Conservation (phyloP, 352 stramenopile species). For the Globisporangium alternatum region DNA sequence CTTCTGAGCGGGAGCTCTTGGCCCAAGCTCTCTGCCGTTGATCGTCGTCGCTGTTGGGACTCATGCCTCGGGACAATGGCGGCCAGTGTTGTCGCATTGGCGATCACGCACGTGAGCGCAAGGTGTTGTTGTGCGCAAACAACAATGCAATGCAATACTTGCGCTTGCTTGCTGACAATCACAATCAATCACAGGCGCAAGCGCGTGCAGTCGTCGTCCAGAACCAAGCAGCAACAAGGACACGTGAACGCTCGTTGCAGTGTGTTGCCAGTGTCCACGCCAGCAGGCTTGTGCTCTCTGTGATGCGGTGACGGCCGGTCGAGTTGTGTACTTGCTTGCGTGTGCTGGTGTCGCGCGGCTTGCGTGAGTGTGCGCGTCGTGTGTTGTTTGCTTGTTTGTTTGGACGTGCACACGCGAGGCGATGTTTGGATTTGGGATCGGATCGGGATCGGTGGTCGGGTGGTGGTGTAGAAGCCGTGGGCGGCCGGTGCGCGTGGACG, state of each 20-base stretch:
- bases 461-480: slow-evolving; percentile 5
- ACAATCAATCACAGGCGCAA: too few relatives aligned
- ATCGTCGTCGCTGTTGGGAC: neutral
- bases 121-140: neutral
- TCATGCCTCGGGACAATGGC: neutral
- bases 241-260: neutral
- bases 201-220: too few relatives aligned
- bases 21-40: neutral
- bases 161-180: neutral
- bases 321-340: neutral
- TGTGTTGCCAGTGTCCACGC: neutral
- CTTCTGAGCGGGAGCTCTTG: neutral
- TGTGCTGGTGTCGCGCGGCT: neutral
- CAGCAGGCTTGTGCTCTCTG: neutral
- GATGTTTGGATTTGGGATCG: slow-evolving; percentile 6
- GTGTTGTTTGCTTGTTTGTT: slow-evolving; percentile 1
- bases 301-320: neutral
- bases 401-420: neutral
- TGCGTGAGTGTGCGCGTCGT: neutral
- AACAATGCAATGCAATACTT: neutral
- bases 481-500: neutral
- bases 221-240: neutral
- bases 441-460: neutral
- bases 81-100: neutral
- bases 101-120: neutral